A percentile compares a stretch with the other conserved stretches of the same genome.
phyloP scores from a whole-genome alignment of 148 eudicot genomes.

The Dianthus caryophyllus region DNA sequence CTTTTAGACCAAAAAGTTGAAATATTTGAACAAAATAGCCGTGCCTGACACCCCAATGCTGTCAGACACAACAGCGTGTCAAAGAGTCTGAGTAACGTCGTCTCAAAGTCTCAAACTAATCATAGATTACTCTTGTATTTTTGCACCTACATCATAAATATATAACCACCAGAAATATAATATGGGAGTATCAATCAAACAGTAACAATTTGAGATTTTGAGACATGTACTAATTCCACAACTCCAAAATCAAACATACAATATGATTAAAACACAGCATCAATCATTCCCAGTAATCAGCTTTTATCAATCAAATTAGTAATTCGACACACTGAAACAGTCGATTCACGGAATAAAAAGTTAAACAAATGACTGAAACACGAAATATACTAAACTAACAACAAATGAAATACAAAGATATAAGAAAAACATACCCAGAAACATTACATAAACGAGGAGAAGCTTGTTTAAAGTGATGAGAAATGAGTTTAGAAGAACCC shows the following conservation, averaged over 20 bases:
- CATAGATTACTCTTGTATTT: neutral
- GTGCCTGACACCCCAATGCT: no score
- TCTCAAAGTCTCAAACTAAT: no score
- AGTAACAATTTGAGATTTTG: neutral
- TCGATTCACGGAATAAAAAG: no score
- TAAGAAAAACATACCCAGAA: slow-evolving; percentile 46
- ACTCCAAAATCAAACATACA: neutral
- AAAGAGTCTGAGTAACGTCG: no score
- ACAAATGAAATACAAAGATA: no score
- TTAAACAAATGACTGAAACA: neutral
- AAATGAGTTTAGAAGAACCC: slow-evolving; percentile 15
- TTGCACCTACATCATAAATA: neutral
- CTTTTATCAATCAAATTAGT: no score
- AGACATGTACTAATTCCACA: neutral
- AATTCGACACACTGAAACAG: no score
- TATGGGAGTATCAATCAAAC: neutral
- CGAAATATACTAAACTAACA: neutral
- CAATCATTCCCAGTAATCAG: no score
- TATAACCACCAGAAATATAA: neutral
- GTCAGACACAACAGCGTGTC: no score
- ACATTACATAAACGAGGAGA: slow-evolving; percentile 53
- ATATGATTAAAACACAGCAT: no score
- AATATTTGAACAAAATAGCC: no score
- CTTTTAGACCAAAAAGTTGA: no score
- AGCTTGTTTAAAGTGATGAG: slow-evolving; percentile 21